Base-by-base conservation (phyloP, 2,329 filamentous ascomycete species). In the Fusarium brevicatenulatum region DNA sequence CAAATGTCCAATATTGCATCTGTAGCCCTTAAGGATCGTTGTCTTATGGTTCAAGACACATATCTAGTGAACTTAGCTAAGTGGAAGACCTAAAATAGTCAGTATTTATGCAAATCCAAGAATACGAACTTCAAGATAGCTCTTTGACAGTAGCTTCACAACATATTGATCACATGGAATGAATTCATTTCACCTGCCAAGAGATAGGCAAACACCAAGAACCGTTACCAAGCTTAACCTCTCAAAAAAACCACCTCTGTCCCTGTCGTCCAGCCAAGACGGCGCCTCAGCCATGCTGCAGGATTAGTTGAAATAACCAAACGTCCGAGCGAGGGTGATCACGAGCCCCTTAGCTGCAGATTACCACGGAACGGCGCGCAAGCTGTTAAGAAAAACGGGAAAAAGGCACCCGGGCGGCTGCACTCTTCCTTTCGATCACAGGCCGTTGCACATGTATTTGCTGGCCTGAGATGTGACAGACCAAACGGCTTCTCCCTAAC, bases 281-380 rank as follows among this genome's bases (percentile, higher is more conserved):
- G 43, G 25, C 19, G n/a, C 43, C 36, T 25, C 18, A 43, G 23
- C 56, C 56, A 62, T 36, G 28, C 62, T 62, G 46, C 42, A 21
- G 21, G 19, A 32, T 32, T 39, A 81, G 36, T 46, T 66, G 59
- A 70, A 66, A 59, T 55, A 44, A 16, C 40, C 34, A 47, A 37
- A 57, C 25, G 67, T 18, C 60, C 47, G 49, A 66, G 47, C 47
- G 42, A 59, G 28, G 19, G 37, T 44, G 47, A 49, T 21, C 30
- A 50, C 58, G n/a, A 36, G 42, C 42, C 36, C 34, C 47, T 28
- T 49, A 70, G 68, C 53, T 23, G 44, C 53, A 43, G 28, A 55
- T 60, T 58, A 39, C 59, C 53, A 49, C 67, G 66, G 66, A 70
- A 70, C 67, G 67, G 67, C 59, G 53, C 66, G 59, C 42, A 32